Conservation (phyloP, 2,329 filamentous ascomycete genomes). For the Pseudogymnoascus sp. region DNA sequence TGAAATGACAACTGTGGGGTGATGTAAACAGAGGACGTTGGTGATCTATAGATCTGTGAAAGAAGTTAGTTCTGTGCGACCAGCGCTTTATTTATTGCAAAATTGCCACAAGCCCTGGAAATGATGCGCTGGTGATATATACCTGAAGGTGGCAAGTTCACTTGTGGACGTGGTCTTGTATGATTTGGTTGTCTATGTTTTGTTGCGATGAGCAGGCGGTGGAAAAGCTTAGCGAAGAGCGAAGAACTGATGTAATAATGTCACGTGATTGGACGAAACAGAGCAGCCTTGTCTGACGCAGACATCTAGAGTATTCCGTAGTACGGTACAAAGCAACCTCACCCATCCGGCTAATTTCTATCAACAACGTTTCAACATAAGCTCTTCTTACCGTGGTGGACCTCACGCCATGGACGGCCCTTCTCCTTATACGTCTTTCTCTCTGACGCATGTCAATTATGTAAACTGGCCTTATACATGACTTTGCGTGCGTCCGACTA, state of each 20-base stretch:
- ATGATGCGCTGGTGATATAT: constrained; percentile 4
- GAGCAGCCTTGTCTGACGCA: not conserved
- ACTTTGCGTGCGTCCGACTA: not conserved
- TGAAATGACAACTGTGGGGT: constrained; percentile 13
- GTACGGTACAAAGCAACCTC: not conserved
- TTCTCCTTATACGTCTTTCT: constrained; percentile 71
- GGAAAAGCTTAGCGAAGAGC: constrained; percentile 11
- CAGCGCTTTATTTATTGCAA: constrained; percentile 4
- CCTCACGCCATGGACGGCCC: constrained; percentile 29
- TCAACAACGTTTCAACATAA: not conserved
- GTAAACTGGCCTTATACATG: constrained; percentile 42
- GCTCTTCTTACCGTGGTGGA: not conserved
- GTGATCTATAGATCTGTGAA: constrained; percentile 5
- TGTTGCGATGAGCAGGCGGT: constrained; percentile 15
- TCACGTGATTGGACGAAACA: not conserved
- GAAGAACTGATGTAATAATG: constrained; percentile 9
- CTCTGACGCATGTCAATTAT: constrained; percentile 93
- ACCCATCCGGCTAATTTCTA: not conserved
- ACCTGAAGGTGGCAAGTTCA: constrained; percentile 13
- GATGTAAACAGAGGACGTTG: constrained; percentile 21
- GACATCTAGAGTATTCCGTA: not conserved
- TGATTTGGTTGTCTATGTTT: constrained; percentile 28
- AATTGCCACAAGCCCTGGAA: not conserved
- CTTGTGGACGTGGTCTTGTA: constrained; percentile 26
- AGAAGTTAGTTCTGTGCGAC: not conserved